A percentile compares a stretch with the other conserved stretches of the same genome.
These are phyloP conservation scores for Zoysia japonica DNA, from an alignment of 176 grass and related monocot genomes.

Conservation along the genomic window DNA sequence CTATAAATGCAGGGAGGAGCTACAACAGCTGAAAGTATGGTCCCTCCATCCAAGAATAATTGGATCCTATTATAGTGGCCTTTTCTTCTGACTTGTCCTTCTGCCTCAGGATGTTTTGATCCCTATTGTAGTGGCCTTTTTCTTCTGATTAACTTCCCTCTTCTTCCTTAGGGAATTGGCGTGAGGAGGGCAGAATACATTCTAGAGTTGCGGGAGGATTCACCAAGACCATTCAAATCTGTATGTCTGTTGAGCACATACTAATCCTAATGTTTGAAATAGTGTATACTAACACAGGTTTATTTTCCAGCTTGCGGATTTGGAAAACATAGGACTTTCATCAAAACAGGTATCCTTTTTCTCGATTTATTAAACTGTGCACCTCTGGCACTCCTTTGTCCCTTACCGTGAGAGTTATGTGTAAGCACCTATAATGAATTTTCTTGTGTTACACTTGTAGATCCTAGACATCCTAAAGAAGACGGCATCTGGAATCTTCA, in stretches of 20 bases:
- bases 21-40: constrained; percentile 77
- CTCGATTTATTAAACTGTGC: background rate
- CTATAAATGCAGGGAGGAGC: constrained; percentile 75
- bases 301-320: constrained; percentile 66
- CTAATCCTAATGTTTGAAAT: constrained; percentile 20
- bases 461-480: constrained; percentile 60
- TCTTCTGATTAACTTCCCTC: constrained; percentile 20
- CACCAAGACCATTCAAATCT: constrained; percentile 72
- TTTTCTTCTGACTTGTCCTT: constrained; percentile 17
- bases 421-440: no score
- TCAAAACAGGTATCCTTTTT: constrained; percentile 68
- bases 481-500: constrained; percentile 65
- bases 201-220: constrained; percentile 72
- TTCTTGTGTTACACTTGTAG: constrained; percentile 32
- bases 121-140: constrained; percentile 16
- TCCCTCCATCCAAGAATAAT: constrained; percentile 25
- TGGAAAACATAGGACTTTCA: constrained; percentile 81
- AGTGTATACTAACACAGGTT: constrained; percentile 29
- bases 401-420: background rate
- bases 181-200: constrained; percentile 85
- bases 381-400: background rate
- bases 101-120: no score
- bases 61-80: constrained; percentile 1
- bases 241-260: constrained; percentile 50
- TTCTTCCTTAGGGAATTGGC: constrained; percentile 76